Percentiles rank a stretch among this genome's conserved stretches.
These are phyloP conservation scores for Trametes coccinea DNA, from an alignment of 768 basidiomycete species.

Conservation along the genomic window DNA sequence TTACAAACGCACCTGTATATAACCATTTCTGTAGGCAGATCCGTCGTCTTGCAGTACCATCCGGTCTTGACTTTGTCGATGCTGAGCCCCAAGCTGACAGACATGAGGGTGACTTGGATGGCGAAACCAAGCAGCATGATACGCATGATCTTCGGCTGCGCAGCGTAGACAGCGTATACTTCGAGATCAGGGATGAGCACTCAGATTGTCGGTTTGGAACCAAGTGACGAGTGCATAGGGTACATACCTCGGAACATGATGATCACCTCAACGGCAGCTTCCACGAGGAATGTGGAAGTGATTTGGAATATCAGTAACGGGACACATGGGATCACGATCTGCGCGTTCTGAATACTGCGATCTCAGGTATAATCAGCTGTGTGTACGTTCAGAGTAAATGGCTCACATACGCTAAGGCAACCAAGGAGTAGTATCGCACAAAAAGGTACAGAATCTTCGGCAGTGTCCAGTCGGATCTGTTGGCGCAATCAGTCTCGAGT, in stretches of 20 bases:
- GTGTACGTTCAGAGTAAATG: too few relatives aligned
- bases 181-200: too few relatives aligned
- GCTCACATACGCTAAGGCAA: slow-evolving; percentile 11
- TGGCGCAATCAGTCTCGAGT: background rate
- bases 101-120: slow-evolving; percentile 14
- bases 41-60: slow-evolving; percentile 7
- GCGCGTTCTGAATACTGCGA: slow-evolving; percentile 12
- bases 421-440: slow-evolving; percentile 18
- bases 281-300: slow-evolving; percentile 14
- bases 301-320: slow-evolving; percentile 19
- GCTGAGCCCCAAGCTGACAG: slow-evolving; percentile 15
- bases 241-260: slow-evolving; percentile 19
- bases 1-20: slow-evolving; percentile 15
- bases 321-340: slow-evolving; percentile 4
- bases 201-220: background rate
- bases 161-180: slow-evolving; percentile 18
- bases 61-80: slow-evolving; percentile 15
- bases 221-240: background rate
- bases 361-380: background rate
- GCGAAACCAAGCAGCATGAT: slow-evolving; percentile 14
- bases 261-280: slow-evolving; percentile 16
- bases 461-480: slow-evolving; percentile 18
- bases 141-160: slow-evolving; percentile 2
- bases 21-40: slow-evolving; percentile 17
- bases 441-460: slow-evolving; percentile 19